Base-by-base conservation (phyloP, 345 rosid genomes). In the Murraya koenigii region DNA sequence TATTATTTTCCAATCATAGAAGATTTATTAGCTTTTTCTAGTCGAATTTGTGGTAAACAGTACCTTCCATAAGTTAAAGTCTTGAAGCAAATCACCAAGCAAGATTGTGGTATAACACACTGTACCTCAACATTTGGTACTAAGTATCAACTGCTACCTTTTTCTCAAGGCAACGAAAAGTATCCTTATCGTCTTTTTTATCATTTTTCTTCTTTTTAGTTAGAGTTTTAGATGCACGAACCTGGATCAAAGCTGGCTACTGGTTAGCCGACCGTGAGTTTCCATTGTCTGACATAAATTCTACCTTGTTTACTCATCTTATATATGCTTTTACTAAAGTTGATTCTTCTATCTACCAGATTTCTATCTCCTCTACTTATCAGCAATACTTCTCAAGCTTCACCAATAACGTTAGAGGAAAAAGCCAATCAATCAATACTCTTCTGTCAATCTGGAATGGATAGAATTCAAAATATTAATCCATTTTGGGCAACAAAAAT, bases 391-490 rank as follows among this genome's bases (percentile, higher is more conserved):
- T 54, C 77, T 66, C 74, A 15, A 60, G 19, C 80, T 80, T 71
- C 72, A 41, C 49, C 7, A 22, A 3, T 25, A 80, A n/a, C 69
- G 49, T 76, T 73, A 71, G 55, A 9, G 73, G 38, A 10, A 76
- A 63, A 56, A 76, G 72, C 58, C 83, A 77, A 17, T 66, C 72
- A 65, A 22, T 77, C 67, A 66, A 8, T 6, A 67, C 75, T 26
- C 80, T 77, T 25, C 20, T 77, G 13, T 76, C 79, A 26, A 52
- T 81, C 38, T 47, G 80, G 47, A 61, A 66, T 11, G 82, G 79
- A 5, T 59, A 56, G n/a, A 49, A 65, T 25, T 15, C 47, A 65
- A 75, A 71, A 11, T 4, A 2, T 14, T 67, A 58, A 47, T 66
- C 67, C 30, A 67, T 56, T 38, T 41, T 41, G 23, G 64, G 75